These are phyloP conservation scores for Erythrobasidium yunnanense DNA, from an alignment of 768 basidiomycete species.

Conservation along the genomic window DNA sequence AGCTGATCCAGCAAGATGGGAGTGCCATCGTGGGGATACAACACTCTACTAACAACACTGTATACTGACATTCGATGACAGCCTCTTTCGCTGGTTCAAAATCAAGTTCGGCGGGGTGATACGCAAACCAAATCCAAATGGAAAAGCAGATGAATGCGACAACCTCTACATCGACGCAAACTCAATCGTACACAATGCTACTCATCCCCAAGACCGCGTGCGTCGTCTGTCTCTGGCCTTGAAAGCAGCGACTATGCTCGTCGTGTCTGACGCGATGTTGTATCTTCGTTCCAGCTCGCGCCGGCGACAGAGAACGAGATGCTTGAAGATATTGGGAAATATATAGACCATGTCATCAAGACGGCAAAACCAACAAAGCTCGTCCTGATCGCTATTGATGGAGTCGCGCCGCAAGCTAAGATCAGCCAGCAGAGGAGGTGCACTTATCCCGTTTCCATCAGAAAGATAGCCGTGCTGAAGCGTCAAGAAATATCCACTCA, in stretches of 20 bases:
- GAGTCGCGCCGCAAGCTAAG: constrained; percentile 26
- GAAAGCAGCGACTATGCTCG: too few relatives aligned
- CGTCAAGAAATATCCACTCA: too few relatives aligned
- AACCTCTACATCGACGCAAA: constrained; percentile 26
- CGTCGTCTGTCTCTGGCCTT: neutral
- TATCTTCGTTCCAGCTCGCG: neutral
- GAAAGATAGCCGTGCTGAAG: too few relatives aligned
- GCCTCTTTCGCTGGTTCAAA: constrained; percentile 25
- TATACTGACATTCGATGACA: neutral
- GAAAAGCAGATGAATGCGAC: constrained; percentile 1
- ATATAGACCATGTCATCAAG: constrained; percentile 15
- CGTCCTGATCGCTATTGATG: constrained; percentile 24
- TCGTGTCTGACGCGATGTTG: neutral
- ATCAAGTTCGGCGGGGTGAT: constrained; percentile 21
- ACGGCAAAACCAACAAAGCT: constrained; percentile 11
- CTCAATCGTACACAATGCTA: constrained; percentile 23
- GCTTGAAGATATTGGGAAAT: constrained; percentile 14
- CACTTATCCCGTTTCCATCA: too few relatives aligned
- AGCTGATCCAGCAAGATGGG: too few relatives aligned
- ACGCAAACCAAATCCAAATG: constrained; percentile 1
- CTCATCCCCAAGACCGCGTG: constrained; percentile 12
- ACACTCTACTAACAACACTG: neutral
- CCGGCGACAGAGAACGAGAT: constrained; percentile 20
- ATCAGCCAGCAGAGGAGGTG: constrained; percentile 17
- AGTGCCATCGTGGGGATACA: constrained; percentile 16